These are phyloP conservation scores for Acidomyces sp. DNA, from an alignment of 495 filamentous ascomycete species.

Conservation along the genomic window DNA sequence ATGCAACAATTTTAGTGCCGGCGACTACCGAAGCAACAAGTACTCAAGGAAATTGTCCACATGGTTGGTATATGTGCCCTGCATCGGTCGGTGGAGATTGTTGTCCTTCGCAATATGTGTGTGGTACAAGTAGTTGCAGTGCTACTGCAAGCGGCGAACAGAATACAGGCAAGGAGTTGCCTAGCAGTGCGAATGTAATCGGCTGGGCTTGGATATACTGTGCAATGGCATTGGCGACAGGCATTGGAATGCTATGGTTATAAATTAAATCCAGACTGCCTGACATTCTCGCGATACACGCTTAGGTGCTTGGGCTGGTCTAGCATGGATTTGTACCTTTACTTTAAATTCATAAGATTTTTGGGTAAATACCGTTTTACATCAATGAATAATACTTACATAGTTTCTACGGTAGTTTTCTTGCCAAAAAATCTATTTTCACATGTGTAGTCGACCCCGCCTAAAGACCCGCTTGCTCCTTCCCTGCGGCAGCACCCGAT, in stretches of 20 bases:
- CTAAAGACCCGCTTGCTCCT: too few species aligned
- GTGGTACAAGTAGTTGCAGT: constrained; percentile 56
- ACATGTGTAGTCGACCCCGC: too few species aligned
- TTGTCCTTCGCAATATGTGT: constrained; percentile 62
- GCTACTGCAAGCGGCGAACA: constrained; percentile 40
- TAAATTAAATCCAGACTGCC: too few species aligned
- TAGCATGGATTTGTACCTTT: too few species aligned
- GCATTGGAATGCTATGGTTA: constrained; percentile 20
- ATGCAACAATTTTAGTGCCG: constrained; percentile 56
- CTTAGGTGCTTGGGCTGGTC: too few species aligned
- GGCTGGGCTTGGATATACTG: constrained; percentile 15
- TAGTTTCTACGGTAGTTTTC: too few species aligned
- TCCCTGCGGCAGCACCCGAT: too few species aligned
- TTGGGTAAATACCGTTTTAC: too few species aligned
- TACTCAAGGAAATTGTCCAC: constrained; percentile 43
- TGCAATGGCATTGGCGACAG: constrained; percentile 7
- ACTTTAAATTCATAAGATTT: too few species aligned
- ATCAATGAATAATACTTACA: too few species aligned
- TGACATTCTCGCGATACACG: too few species aligned
- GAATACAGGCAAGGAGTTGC: constrained; percentile 47
- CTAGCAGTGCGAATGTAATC: constrained; percentile 18
- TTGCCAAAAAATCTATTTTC: too few species aligned
- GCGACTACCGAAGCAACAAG: constrained; percentile 7
- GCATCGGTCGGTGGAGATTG: constrained; percentile 56
- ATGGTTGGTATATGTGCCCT: constrained; percentile 66